phyloP scores from a whole-genome alignment of 2,329 filamentous ascomycete genomes.

The Emergomyces orientalis region DNA sequence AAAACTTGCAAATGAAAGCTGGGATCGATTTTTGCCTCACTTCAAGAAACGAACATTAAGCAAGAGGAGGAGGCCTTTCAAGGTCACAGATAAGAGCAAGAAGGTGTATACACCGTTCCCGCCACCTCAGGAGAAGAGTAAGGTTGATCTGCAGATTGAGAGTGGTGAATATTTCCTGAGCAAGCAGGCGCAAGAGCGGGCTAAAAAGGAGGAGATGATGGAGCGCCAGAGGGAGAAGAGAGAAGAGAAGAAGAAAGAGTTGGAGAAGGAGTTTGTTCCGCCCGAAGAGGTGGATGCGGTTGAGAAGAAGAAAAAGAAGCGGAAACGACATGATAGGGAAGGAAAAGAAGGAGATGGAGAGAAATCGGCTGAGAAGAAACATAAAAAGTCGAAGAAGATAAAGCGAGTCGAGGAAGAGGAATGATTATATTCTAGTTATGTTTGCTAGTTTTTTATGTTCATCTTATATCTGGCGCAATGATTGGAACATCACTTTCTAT shows the following conservation, averaged over 20 bases:
- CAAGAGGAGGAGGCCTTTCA: conserved; percentile 71
- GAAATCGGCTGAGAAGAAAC: conserved; percentile 45
- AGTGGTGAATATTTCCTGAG: conserved; percentile 92
- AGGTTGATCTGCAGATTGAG: conserved; percentile 96
- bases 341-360: conserved; percentile 3
- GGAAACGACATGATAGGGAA: conserved; percentile 17
- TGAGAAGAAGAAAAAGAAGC: conserved; percentile 38
- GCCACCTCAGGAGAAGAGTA: conserved; percentile 94
- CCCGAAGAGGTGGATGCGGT: conserved; percentile 62
- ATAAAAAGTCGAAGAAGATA: conserved; percentile 45
- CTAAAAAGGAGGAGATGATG: conserved; percentile 65
- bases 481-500: conserved; percentile 5
- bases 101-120: conserved; percentile 97
- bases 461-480: conserved; percentile 7
- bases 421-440: conserved; percentile 9
- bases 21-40: conserved; percentile 92
- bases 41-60: conserved; percentile 90
- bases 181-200: conserved; percentile 84
- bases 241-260: conserved; percentile 75
- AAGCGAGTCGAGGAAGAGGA: conserved; percentile 26
- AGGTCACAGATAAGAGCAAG: conserved; percentile 85
- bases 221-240: conserved; percentile 82
- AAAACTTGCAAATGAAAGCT: conserved; percentile 75
- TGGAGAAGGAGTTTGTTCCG: conserved; percentile 76
- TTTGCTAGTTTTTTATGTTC: conserved; percentile 4